Base-by-base conservation (phyloP, 2,329 filamentous ascomycete species). In the Phoma sp. region DNA sequence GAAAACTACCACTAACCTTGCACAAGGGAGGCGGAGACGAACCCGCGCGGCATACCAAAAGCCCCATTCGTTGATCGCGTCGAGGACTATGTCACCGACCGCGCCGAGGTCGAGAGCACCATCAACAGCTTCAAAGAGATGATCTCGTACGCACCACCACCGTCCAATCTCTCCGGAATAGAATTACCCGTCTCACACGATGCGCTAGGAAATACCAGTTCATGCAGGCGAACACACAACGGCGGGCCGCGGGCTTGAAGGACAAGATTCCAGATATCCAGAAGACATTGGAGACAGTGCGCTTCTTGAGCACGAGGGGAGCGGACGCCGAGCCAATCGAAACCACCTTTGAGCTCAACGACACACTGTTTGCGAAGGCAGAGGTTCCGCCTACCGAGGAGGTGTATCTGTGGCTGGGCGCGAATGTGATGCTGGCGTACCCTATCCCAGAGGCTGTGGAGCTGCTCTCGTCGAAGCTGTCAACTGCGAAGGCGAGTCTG, bases 261-360 rank as follows among this genome's bases (percentile, higher is more conserved):
- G 93, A 97, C 71, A 99, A 98, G 80, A 92, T 99, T 63, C 95
- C 95, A 0, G 95, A 99, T 74, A 98, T 99, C 61, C 88, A 91
- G 69, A 97, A 97, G 82, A 98, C 95, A 0, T 78, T 98, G 55
- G 93, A 98, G 56, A 95, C 91, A 14, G 93, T 98, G 45, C 83
- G 82, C 53, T 98, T 98, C 69, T 74, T 99, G 58, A 89, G 90
- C 78, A 82, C 86, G 55, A 84, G 89, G 72, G 89, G 89, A 76
- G 89, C 90, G 47, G 71, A 78, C 62, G 74, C 78, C 25, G 88
- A 91, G 29, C 87, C 90, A 11, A 87, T 98, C 64, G 89, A 96
- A 75, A 93, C 93, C 27, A 96, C 90, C 1, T 99, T 98, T 73
- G 93, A 97, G 78, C 84, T 99, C 49, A 97, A 97, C 78, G 93